These are phyloP conservation scores for Voacanga thouarsii DNA, from an alignment of 257 asterid genomes.

Conservation along the genomic window DNA sequence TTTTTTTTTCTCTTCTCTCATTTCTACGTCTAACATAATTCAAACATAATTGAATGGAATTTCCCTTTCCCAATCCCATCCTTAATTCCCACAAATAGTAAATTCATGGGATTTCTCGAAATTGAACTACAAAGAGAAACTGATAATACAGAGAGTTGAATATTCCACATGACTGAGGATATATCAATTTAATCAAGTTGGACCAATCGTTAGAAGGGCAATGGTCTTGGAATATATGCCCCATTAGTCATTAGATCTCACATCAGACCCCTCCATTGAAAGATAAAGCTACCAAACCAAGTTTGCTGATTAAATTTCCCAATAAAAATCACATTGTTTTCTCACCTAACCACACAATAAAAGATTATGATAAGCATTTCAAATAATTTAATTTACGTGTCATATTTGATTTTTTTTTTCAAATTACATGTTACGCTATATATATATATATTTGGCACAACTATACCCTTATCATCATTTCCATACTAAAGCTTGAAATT, in stretches of 20 bases:
- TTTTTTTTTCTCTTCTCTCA: too few relatives aligned
- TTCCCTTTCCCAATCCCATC: too few relatives aligned
- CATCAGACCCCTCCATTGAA: slow-evolving; percentile 17
- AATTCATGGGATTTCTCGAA: neutral
- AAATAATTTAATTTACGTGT: too few relatives aligned
- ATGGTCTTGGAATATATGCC: slow-evolving; percentile 26
- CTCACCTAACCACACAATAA: slow-evolving; percentile 7
- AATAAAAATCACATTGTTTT: neutral
- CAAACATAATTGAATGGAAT: too few relatives aligned
- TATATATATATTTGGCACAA: too few relatives aligned
- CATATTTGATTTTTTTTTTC: too few relatives aligned
- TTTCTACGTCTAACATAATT: too few relatives aligned
- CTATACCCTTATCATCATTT: too few relatives aligned
- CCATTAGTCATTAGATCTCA: slow-evolving; percentile 7
- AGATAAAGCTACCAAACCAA: slow-evolving; percentile 29
- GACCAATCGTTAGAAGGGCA: slow-evolving; percentile 4
- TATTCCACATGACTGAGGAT: neutral
- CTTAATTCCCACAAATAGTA: too few relatives aligned
- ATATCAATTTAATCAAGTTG: neutral
- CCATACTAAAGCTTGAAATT: too few relatives aligned
- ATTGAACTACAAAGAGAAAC: neutral
- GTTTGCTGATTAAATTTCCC: slow-evolving; percentile 14
- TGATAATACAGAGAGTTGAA: too few relatives aligned
- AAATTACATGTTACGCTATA: too few relatives aligned
- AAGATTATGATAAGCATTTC: neutral